phyloP scores from a whole-genome alignment of 1,284 basidiomycete genomes.

The Ganoderma lingzhi region DNA sequence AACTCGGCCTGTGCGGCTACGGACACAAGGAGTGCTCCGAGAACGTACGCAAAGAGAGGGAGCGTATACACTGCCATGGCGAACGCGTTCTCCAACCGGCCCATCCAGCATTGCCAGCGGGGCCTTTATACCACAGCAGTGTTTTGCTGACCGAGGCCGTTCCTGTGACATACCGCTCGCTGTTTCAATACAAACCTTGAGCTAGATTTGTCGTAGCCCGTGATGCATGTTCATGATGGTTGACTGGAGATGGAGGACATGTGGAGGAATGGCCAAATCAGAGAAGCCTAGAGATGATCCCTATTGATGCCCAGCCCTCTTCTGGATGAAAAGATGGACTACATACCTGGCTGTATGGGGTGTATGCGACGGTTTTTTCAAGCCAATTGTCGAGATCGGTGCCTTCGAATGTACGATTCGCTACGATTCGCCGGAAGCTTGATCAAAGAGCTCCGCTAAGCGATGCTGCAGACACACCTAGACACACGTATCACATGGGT shows the following conservation, averaged over 20 bases:
- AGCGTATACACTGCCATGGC: slow-evolving; percentile 3
- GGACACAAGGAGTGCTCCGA: slow-evolving; percentile 1
- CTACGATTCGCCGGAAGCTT: not conserved
- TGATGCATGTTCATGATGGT: not conserved
- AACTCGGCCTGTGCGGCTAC: slow-evolving; percentile 28
- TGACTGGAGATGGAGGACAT: slow-evolving; percentile 8
- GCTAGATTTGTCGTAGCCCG: not conserved
- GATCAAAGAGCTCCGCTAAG: not conserved
- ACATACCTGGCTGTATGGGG: not conserved
- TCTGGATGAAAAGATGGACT: not conserved
- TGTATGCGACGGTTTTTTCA: not conserved
- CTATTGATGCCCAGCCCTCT: not conserved
- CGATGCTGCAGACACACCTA: too few species aligned
- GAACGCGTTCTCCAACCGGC: not conserved
- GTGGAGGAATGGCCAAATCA: slow-evolving; percentile 4
- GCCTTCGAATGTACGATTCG: too few species aligned
- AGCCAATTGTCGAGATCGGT: not conserved
- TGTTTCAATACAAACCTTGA: not conserved
- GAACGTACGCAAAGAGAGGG: not conserved
- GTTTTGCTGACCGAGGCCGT: not conserved
- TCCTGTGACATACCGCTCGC: not conserved
- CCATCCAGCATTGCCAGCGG: not conserved
- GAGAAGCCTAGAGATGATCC: not conserved
- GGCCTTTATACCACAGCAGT: not conserved
- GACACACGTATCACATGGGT: too few species aligned